Conservation (phyloP, 225 moss, liverwort and hornwort genomes). For the Straminergon stramineum region DNA sequence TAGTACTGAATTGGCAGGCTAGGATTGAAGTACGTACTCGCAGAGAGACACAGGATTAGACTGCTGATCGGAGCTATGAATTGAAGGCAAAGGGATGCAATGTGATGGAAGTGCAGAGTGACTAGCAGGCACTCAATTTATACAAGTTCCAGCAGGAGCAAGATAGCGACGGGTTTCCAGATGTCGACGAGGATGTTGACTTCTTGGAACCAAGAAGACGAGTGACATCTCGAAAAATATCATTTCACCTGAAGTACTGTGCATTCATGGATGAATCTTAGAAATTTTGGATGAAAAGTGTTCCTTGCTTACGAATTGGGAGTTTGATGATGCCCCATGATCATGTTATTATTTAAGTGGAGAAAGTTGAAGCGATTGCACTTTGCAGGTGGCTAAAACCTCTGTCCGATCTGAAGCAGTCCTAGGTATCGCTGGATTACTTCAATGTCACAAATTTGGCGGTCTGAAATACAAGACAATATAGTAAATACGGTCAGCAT, state of each 20-base stretch:
- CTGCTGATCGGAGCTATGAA: background rate
- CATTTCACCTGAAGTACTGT: background rate
- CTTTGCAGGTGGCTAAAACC: background rate
- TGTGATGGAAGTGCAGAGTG: background rate
- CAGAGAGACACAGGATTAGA: background rate
- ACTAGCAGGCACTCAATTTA: background rate
- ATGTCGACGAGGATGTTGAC: background rate
- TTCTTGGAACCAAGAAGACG: background rate
- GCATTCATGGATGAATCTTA: background rate
- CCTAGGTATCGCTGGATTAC: background rate
- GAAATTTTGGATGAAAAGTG: no score
- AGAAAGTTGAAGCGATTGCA: background rate
- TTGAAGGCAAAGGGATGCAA: background rate
- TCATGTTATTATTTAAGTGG: no score
- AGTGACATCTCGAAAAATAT: background rate
- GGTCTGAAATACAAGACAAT: background rate
- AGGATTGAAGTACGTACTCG: background rate
- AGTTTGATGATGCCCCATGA: background rate
- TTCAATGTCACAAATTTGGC: background rate
- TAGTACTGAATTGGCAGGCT: background rate
- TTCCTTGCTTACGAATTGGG: background rate
- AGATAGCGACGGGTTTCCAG: background rate
- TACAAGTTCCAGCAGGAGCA: background rate
- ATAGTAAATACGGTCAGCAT: background rate
- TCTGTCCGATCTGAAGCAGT: background rate